Evolutionary conservation across 768 basidiomycete genomes (phyloP), one percentile per base, ranked within the genome.

Genomic region (Tremella fuciformis): DNA sequence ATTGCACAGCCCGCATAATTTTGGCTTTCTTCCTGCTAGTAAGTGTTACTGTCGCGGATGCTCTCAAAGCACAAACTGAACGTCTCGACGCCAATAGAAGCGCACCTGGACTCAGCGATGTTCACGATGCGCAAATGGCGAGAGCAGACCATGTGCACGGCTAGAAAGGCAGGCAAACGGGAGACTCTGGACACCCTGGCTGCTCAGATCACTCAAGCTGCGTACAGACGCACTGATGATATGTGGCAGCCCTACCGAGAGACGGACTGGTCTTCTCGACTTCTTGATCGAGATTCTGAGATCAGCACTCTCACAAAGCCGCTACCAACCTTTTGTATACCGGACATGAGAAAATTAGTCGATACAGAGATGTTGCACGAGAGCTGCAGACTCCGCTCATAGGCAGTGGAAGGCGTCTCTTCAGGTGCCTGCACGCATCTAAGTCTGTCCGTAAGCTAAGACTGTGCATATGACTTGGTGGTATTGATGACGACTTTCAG

Each of bases 1-100:
- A 97, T 78, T 91, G 96, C 60, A 99, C 92, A 81, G 86, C 88
- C 42, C 77, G 77, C 94, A 99, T 91, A 74, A 98, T 94, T 79
- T 99, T 98, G 1, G 94, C 86, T 73, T 98, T 98, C 80, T 79
- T 66, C 47, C 66, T 69, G 38, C 1, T 9, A 13, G 46, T 46
- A 13, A 40, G 59, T 37, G 4, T 15, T 44, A 34, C 7, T n/a
- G 15, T 19, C 21, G 19, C 8, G 21, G 24, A 6, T 42, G 11
- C 42, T 11, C 24, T 42, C 25, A 40, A 8, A 0, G 3, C 9
- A 60, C 66, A 51, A 53, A 71, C 71, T 67, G 63, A 59, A 96
- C 92, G 65, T 98, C 96, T 38, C 84, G 81, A 59, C 90, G 81
- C 96, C 96, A 99, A 55, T 86, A 87, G 76, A 98, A 99, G 48